Evolutionary conservation across 1,284 basidiomycete species (phyloP).

Genomic region (Leccinum idahoense): DNA sequence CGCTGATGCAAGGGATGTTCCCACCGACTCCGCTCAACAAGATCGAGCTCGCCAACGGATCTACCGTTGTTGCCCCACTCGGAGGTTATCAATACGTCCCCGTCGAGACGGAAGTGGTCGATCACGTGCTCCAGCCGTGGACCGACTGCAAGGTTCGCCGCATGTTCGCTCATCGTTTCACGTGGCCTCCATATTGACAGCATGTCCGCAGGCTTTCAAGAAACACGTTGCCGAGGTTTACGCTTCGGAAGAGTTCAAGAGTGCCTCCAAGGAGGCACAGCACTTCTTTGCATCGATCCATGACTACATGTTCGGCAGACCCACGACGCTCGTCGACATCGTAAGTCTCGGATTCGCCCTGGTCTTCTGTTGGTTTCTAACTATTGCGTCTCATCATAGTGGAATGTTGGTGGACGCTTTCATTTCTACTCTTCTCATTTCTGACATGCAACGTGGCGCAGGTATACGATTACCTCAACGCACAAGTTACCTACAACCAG

Average conservation of each 20-base stretch:
- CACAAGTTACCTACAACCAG: slow-evolving; percentile 73
- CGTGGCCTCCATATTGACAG: slow-evolving; percentile 12
- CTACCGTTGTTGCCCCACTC: slow-evolving; percentile 65
- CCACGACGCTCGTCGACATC: slow-evolving; percentile 61
- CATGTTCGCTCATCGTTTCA: slow-evolving; percentile 7
- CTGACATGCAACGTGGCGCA: slow-evolving; percentile 25
- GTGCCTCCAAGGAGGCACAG: slow-evolving; percentile 47
- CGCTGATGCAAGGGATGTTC: slow-evolving; percentile 73
- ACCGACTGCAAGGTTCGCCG: slow-evolving; percentile 69
- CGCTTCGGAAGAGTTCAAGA: slow-evolving; percentile 57
- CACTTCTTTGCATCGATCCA: slow-evolving; percentile 61
- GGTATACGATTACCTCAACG: slow-evolving; percentile 76
- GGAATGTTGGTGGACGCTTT: slow-evolving; percentile 50
- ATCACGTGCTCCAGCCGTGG: slow-evolving; percentile 80
- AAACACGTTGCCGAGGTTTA: slow-evolving; percentile 60
- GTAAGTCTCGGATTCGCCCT: slow-evolving; percentile 35
- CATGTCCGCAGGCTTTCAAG: slow-evolving; percentile 47
- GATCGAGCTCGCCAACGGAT: slow-evolving; percentile 76
- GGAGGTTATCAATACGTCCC: slow-evolving; percentile 83
- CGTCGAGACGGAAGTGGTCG: slow-evolving; percentile 75
- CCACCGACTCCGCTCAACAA: slow-evolving; percentile 66
- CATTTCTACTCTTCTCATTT: slow-evolving; percentile 1
- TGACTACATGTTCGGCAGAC: slow-evolving; percentile 65
- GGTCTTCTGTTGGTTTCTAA: slow-evolving; percentile 1
- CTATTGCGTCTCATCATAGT: slow-evolving; percentile 30